Conservation (phyloP, 495 filamentous ascomycete species). For the Neurospora terricola region DNA sequence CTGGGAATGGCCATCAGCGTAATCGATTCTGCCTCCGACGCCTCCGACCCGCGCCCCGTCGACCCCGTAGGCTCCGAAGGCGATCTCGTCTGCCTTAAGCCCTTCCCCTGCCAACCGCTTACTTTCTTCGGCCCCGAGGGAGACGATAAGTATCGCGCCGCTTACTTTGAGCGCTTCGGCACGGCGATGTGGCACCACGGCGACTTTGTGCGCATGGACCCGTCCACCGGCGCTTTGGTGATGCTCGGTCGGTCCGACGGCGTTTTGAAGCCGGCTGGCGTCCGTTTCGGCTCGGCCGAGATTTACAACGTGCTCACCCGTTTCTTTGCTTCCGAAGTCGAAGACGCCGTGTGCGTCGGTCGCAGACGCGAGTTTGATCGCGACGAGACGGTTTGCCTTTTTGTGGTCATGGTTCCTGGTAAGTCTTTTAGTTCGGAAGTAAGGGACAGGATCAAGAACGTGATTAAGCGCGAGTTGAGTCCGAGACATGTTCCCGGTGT, state of each 20-base stretch:
- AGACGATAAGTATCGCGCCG: slow-evolving; percentile 61
- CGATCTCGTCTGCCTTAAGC: slow-evolving; percentile 79
- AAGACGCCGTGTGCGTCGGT: slow-evolving; percentile 80
- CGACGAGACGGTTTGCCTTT: slow-evolving; percentile 81
- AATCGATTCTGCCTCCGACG: slow-evolving; percentile 50
- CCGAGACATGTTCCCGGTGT: slow-evolving; percentile 76
- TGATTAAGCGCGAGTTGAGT: slow-evolving; percentile 64
- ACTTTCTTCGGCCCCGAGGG: slow-evolving; percentile 73
- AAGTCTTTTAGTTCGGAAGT: slow-evolving; percentile 41
- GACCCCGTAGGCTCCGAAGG: slow-evolving; percentile 55
- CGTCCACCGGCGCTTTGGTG: slow-evolving; percentile 60
- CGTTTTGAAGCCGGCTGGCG: slow-evolving; percentile 67
- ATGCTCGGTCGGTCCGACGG: slow-evolving; percentile 80
- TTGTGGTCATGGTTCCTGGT: slow-evolving; percentile 61
- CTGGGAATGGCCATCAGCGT: slow-evolving; percentile 85
- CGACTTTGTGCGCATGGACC: slow-evolving; percentile 76
- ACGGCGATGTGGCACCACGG: slow-evolving; percentile 79
- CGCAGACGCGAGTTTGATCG: slow-evolving; percentile 58
- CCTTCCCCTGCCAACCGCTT: slow-evolving; percentile 86
- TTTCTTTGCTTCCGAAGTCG: slow-evolving; percentile 65
- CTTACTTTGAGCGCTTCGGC: slow-evolving; percentile 78
- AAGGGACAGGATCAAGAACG: slow-evolving; percentile 46
- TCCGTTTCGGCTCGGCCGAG: slow-evolving; percentile 72
- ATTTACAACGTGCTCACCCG: slow-evolving; percentile 86
- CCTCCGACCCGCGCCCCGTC: slow-evolving; percentile 26